Percentiles rank a stretch among this genome's conserved stretches.
Conservation (phyloP, 116 monocot species). For the Dioscorea cayenensis region DNA sequence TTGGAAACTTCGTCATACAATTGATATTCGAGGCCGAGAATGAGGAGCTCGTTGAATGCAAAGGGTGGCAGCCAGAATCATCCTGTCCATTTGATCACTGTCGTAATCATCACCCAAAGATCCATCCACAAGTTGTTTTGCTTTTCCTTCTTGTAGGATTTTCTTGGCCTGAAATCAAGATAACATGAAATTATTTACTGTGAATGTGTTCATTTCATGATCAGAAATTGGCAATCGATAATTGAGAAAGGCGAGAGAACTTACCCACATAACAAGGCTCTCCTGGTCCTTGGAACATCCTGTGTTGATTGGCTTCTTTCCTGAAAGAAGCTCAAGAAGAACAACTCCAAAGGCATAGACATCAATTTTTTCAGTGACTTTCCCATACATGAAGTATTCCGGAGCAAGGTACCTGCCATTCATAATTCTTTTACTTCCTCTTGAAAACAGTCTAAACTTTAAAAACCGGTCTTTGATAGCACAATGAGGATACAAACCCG, state of each 20-base stretch:
- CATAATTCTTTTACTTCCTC: too few relatives aligned
- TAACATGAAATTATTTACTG: background rate
- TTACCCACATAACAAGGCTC: conserved; percentile 90
- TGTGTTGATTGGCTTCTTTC: conserved; percentile 59
- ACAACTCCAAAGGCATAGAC: conserved; percentile 90
- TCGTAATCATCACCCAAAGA: conserved; percentile 27
- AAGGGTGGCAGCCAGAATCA: conserved; percentile 57
- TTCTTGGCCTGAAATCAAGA: conserved; percentile 43
- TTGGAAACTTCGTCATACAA: conserved; percentile 24
- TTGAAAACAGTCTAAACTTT: too few relatives aligned
- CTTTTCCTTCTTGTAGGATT: conserved; percentile 37
- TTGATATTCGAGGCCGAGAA: conserved; percentile 36
- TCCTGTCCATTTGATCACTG: conserved; percentile 36
- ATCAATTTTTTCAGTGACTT: conserved; percentile 82
- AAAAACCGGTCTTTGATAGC: background rate
- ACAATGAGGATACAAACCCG: conserved; percentile 22
- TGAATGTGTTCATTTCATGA: too few relatives aligned
- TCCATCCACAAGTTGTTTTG: conserved; percentile 46
- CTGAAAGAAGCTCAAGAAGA: conserved; percentile 85
- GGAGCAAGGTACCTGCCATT: conserved; percentile 73
- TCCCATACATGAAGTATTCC: conserved; percentile 82
- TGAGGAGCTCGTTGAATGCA: conserved; percentile 42
- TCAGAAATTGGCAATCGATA: too few relatives aligned
- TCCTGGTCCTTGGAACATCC: conserved; percentile 56
- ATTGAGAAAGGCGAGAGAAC: background rate